A percentile compares a stretch with the other conserved stretches of the same genome.
Evolutionary conservation across 169 alveolate species (phyloP).

Genomic region (Plasmodium chabaudi): DNA sequence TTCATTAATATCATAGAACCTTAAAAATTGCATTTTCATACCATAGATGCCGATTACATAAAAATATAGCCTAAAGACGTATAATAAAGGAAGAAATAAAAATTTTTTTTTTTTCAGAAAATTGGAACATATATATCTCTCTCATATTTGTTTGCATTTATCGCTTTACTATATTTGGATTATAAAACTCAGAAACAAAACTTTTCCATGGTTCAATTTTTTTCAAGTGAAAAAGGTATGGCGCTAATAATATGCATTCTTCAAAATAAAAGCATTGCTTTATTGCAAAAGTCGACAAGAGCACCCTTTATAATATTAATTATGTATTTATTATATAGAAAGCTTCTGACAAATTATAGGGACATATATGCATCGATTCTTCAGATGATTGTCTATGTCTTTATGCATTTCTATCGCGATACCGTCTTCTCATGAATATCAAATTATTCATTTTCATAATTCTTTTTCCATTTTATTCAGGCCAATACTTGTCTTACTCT

Average conservation of each 20-base stretch:
- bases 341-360: background rate
- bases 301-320: no score
- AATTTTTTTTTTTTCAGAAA: constrained; percentile 27
- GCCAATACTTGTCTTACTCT: constrained; percentile 70
- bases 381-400: no score
- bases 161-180: constrained; percentile 34
- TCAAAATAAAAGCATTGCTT: background rate
- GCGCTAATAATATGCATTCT: background rate
- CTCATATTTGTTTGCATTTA: constrained; percentile 36
- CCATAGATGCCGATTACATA: no score
- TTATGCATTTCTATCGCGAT: no score
- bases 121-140: constrained; percentile 50
- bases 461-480: constrained; percentile 1
- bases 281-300: no score
- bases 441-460: background rate
- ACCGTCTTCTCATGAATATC: background rate
- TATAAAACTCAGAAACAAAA: constrained; percentile 60
- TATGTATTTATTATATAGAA: no score
- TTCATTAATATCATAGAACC: no score
- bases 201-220: constrained; percentile 47
- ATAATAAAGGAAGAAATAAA: no score
- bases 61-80: no score
- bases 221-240: constrained; percentile 70
- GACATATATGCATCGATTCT: background rate
- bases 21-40: no score